phyloP scores from a whole-genome alignment of 2,329 filamentous ascomycete genomes.

The Trichoderma sp. region DNA sequence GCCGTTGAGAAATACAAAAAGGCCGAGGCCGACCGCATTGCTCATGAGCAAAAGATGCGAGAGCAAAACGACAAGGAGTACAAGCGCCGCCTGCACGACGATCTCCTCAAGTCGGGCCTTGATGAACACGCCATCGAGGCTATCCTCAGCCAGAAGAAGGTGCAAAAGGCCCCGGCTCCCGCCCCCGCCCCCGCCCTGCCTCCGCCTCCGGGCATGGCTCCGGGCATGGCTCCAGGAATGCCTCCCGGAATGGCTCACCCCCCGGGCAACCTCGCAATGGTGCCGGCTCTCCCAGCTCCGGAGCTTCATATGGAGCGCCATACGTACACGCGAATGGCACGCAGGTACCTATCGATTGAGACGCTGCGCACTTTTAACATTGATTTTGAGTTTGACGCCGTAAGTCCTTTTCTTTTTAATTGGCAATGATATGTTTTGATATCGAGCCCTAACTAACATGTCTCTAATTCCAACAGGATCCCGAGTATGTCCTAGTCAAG shows the following conservation, averaged over 20 bases:
- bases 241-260: neutral
- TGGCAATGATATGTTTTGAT: neutral
- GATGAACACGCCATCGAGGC: constrained; percentile 60
- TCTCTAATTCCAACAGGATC: constrained; percentile 50
- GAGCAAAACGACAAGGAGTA: constrained; percentile 57
- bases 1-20: constrained; percentile 53
- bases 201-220: neutral
- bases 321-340: constrained; percentile 65
- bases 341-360: constrained; percentile 63
- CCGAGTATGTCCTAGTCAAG: constrained; percentile 72
- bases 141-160: constrained; percentile 59
- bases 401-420: constrained; percentile 39
- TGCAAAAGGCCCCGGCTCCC: constrained; percentile 28
- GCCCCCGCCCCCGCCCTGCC: constrained; percentile 7
- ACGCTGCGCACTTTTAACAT: constrained; percentile 58
- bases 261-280: neutral
- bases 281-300: constrained; percentile 27
- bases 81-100: constrained; percentile 57
- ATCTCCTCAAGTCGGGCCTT: constrained; percentile 60
- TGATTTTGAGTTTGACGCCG: constrained; percentile 59
- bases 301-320: constrained; percentile 41
- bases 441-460: neutral
- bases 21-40: constrained; percentile 49
- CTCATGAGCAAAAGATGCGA: constrained; percentile 50
- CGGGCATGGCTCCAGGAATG: too few species aligned